phyloP scores from a whole-genome alignment of 1,284 basidiomycete genomes.

The Tylopilus sp. region DNA sequence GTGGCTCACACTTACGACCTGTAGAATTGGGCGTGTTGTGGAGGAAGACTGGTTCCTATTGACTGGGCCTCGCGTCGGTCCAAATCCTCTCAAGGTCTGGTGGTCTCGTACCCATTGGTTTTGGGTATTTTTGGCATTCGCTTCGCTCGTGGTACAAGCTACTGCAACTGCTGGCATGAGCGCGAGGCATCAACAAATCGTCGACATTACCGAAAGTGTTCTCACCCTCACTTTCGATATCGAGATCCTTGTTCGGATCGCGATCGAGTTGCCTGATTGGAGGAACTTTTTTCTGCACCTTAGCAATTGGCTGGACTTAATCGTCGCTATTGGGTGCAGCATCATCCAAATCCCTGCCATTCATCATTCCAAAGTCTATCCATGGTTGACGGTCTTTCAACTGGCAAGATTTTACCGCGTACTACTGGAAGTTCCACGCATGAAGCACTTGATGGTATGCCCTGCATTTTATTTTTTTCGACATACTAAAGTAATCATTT shows the following conservation, averaged over 20 bases:
- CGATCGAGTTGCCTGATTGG: conserved; percentile 78
- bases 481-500: too few species aligned
- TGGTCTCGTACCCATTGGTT: conserved; percentile 64
- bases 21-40: conserved; percentile 44
- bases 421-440: conserved; percentile 82
- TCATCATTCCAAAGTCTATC: conserved; percentile 60
- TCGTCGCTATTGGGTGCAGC: conserved; percentile 75
- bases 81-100: conserved; percentile 50
- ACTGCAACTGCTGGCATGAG: conserved; percentile 61
- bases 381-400: conserved; percentile 92
- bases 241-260: conserved; percentile 79
- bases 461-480: too few species aligned
- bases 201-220: conserved; percentile 69
- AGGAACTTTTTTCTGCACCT: conserved; percentile 66
- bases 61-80: conserved; percentile 41
- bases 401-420: conserved; percentile 90
- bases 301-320: conserved; percentile 75
- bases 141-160: conserved; percentile 74
- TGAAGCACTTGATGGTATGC: conserved; percentile 72
- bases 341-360: conserved; percentile 87
- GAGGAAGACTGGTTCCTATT: conserved; percentile 53
- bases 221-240: conserved; percentile 84
- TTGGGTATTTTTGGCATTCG: conserved; percentile 76
- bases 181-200: conserved; percentile 41
- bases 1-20: conserved; percentile 1